Evolutionary conservation across 2,329 filamentous ascomycete species (phyloP), one percentile per base, ranked within the genome.

Genomic region (Pseudogymnoascus sp.): DNA sequence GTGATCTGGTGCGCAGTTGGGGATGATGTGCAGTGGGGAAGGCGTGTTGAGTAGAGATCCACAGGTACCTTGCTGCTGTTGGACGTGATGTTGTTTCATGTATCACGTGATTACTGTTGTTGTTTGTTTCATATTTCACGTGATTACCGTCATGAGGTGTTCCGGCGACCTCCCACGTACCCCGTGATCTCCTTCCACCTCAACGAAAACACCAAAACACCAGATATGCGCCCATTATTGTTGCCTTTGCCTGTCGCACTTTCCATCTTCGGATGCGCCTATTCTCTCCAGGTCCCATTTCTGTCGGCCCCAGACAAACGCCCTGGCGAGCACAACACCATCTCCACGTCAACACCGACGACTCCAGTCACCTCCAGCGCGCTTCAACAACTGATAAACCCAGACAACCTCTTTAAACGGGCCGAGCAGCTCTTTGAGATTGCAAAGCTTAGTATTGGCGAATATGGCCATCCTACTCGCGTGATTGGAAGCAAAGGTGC

Each of bases 391-490:
- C 77, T 76, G 64, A 87, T 91, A 74, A 78, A 76, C 16, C 73
- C 75, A 41, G 75, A 82, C 16, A 83, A 81, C 24, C 81, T 91
- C 6, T 74, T 87, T 43, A 73, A 77, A 4, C 83, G 86, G 19
- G 84, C 88, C 4, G 77, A 86, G 68, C 73, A 83, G 41, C 81
- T 91, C 7, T 89, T 82, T 68, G 76, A 82, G 61, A 82, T 89
- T 62, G 87, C 88, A 0, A 78, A 86, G 72, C 76, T 81, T 61
- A 80, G 81, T 10, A 76, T 82, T 65, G 77, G 80, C 1, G 84
- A 89, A 66, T 89, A 85, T 70, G 82, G 83, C 65, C 87, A 87
- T 68, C 88, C 88, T 1, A 90, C 88, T 1, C 81, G 88, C 61
- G 87, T 90, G 22, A 89, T 90, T 67, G 87, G 88, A 31, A 88